Conservation (phyloP, 2,329 filamentous ascomycete genomes). For the Pyricularia sp. region DNA sequence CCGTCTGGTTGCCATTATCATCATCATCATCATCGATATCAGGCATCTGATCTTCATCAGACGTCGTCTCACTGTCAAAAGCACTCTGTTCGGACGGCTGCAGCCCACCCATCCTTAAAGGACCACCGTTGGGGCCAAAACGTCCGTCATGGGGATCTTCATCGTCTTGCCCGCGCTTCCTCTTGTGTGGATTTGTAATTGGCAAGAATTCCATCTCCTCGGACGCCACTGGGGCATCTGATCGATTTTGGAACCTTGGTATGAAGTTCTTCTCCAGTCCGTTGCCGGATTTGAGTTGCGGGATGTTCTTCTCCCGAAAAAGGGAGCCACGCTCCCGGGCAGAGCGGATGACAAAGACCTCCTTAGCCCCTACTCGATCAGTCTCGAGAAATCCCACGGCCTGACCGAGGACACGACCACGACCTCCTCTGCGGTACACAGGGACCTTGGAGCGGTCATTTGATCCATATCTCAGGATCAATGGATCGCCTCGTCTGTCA, state of each 20-base stretch:
- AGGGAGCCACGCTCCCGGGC: slow-evolving; percentile 27
- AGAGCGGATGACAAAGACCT: slow-evolving; percentile 38
- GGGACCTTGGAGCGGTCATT: slow-evolving; percentile 62
- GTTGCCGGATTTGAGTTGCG: slow-evolving; percentile 23
- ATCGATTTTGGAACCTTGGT: not conserved
- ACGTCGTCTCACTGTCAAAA: slow-evolving; percentile 30
- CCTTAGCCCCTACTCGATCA: slow-evolving; percentile 47
- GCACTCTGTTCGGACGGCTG: slow-evolving; percentile 42
- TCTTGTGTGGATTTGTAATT: slow-evolving; percentile 28
- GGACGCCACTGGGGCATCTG: not conserved
- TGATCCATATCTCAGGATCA: slow-evolving; percentile 62
- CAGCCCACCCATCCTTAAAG: slow-evolving; percentile 50
- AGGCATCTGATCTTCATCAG: slow-evolving; percentile 12
- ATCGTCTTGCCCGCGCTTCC: slow-evolving; percentile 21
- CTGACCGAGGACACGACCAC: slow-evolving; percentile 61
- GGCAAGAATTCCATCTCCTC: slow-evolving; percentile 33
- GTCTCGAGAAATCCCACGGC: slow-evolving; percentile 47
- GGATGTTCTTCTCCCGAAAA: slow-evolving; percentile 25
- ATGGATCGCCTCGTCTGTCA: slow-evolving; percentile 64
- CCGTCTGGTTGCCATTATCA: slow-evolving; percentile 12
- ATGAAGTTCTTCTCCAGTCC: slow-evolving; percentile 16
- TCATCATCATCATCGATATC: slow-evolving; percentile 16
- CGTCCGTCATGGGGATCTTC: slow-evolving; percentile 6
- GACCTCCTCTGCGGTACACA: slow-evolving; percentile 53
- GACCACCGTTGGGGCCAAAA: slow-evolving; percentile 31